Evolutionary conservation across 2,329 filamentous ascomycete genomes (phyloP).

Genomic region (Colletotrichum sp.): DNA sequence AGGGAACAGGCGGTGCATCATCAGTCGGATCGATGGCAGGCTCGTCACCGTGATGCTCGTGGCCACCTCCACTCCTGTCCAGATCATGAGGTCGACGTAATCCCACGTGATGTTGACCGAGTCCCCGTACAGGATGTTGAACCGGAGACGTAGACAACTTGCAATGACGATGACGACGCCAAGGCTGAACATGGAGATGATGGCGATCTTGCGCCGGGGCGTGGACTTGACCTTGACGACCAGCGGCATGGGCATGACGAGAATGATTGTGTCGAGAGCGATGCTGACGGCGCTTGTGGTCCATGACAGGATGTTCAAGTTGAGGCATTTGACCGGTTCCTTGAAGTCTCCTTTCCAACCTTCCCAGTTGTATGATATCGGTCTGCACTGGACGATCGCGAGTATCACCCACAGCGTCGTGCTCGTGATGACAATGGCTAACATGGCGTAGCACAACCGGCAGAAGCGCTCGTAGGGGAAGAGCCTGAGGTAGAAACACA

Average conservation of each 20-base stretch:
- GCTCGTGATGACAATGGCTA: background rate
- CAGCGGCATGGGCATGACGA: constrained; percentile 47
- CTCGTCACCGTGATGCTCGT: constrained; percentile 44
- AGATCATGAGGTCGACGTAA: constrained; percentile 43
- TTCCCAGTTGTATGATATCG: constrained; percentile 10
- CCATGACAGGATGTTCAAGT: constrained; percentile 6
- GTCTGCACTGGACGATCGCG: background rate
- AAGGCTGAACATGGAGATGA: constrained; percentile 49
- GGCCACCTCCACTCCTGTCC: constrained; percentile 46
- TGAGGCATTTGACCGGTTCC: background rate
- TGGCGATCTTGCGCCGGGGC: constrained; percentile 46
- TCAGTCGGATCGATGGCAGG: constrained; percentile 42
- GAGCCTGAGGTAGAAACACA: constrained; percentile 6
- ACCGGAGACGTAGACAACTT: constrained; percentile 37
- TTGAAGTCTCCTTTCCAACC: constrained; percentile 6
- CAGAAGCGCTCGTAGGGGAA: constrained; percentile 8
- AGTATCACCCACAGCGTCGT: background rate
- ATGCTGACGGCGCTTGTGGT: constrained; percentile 41
- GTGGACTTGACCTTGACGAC: constrained; percentile 41
- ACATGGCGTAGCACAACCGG: background rate
- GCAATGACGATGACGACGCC: constrained; percentile 43
- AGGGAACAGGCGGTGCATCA: constrained; percentile 22
- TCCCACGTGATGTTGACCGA: constrained; percentile 44
- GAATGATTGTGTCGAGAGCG: constrained; percentile 46
- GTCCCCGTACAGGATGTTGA: constrained; percentile 33